Base-by-base conservation (phyloP, 371 early-diverging fungal genomes). In the Fennellomyces sp. region DNA sequence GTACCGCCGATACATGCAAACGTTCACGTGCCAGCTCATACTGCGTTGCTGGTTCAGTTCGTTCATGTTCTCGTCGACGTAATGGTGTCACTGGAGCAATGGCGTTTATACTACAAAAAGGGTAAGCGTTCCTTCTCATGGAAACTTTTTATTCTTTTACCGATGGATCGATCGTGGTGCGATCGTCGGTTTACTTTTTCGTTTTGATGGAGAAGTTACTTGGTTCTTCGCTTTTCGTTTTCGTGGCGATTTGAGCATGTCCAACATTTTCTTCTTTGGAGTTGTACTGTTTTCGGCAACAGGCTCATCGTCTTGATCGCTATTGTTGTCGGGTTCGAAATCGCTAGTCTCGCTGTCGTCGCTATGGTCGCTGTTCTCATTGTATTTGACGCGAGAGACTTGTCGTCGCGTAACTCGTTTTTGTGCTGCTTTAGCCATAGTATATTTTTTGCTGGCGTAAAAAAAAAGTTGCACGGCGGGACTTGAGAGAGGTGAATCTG, bases 1-100 rank as follows among this genome's bases (percentile, higher is more conserved):
- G 98, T 1, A 94, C 90, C 11, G 93, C 88, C 1, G 93, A 87
- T 2, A 94, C 94, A 68, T 96, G 96, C n/a, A 97, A 67, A 17
- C 84, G 75, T 59, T 87, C 83, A 26, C 93, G 83, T 0, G 94
- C 95, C 21, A 76, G 66, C 60, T 89, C 89, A 60, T 84, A 90
- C 2, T 78, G 51, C 21, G 77, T 73, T 49, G 31, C 50, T 13
- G 49, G 65, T 53, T 17, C 36, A 12, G 62, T 25, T 1, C 42
- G 52, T 39, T 63, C 61, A 21, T 53, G 56, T 38, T 54, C 31
- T 5, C 67, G 61, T 19, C 56, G 62, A 29, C 53, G 61, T 28
- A 64, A 29, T 7, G 62, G 59, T 12, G 35, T 52, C 13, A 65
- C 39, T 1, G 65, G n/a, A 10, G 28, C 10, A 13, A 36, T 27